Conservation (phyloP, 108 stramenopile genomes). For the Asterionellopsis glacialis region DNA sequence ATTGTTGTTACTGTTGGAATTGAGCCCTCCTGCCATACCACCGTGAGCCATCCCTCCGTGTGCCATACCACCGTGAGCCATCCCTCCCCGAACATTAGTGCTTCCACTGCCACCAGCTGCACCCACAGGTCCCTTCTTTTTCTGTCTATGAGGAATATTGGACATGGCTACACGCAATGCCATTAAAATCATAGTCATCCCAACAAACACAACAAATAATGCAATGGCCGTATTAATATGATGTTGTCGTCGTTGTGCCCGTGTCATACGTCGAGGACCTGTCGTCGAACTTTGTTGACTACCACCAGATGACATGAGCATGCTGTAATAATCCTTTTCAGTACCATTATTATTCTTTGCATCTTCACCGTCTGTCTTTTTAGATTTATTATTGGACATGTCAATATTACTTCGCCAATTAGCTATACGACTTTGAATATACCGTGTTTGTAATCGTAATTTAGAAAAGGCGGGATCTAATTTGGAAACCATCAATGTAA, state of each 20-base stretch:
- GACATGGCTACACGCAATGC: constrained; percentile 3
- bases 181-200: background rate
- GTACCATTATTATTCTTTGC: too few relatives aligned
- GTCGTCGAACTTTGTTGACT: background rate
- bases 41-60: background rate
- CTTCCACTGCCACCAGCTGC: background rate
- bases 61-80: constrained; percentile 1
- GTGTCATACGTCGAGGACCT: background rate
- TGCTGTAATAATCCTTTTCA: background rate
- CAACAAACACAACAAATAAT: background rate
- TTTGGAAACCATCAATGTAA: too few relatives aligned
- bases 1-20: too few relatives aligned
- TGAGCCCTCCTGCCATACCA: background rate
- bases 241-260: background rate
- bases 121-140: background rate
- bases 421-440: too few relatives aligned
- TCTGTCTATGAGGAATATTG: background rate
- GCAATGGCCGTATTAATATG: background rate
- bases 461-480: too few relatives aligned
- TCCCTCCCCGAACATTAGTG: constrained; percentile 1
- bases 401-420: too few relatives aligned
- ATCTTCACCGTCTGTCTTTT: background rate
- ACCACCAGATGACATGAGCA: background rate
- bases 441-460: too few relatives aligned
- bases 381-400: background rate